Evolutionary conservation across 768 basidiomycete species (phyloP).

Genomic region (Leccinum pellstonianum): DNA sequence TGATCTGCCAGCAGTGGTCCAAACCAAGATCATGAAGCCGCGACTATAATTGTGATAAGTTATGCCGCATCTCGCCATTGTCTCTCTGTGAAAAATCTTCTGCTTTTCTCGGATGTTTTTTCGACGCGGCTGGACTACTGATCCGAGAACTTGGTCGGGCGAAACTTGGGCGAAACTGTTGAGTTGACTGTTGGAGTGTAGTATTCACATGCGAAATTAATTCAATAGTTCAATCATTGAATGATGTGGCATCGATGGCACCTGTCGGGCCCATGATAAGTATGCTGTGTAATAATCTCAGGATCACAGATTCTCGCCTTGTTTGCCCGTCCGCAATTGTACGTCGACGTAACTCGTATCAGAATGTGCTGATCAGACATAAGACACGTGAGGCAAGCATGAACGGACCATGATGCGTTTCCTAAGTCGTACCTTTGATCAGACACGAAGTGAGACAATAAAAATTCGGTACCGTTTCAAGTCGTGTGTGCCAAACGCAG

Average conservation of each 20-base stretch:
- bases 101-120: background rate
- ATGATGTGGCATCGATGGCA: background rate
- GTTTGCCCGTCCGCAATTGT: background rate
- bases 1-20: background rate
- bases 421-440: background rate
- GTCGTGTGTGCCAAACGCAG: background rate
- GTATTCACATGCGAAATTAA: background rate
- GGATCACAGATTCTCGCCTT: background rate
- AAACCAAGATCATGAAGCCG: background rate
- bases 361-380: background rate
- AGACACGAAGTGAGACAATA: slow-evolving; percentile 4
- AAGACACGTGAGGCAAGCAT: background rate
- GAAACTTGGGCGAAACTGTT: background rate
- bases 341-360: background rate
- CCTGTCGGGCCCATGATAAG: background rate
- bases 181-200: background rate
- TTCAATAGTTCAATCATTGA: background rate
- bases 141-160: background rate
- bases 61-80: background rate
- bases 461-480: background rate
- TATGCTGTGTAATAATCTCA: background rate
- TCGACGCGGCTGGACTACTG: background rate
- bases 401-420: background rate
- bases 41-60: background rate
- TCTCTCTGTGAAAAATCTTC: background rate